phyloP scores from a whole-genome alignment of 305 asterid genomes.

The Fraxinus ornus region DNA sequence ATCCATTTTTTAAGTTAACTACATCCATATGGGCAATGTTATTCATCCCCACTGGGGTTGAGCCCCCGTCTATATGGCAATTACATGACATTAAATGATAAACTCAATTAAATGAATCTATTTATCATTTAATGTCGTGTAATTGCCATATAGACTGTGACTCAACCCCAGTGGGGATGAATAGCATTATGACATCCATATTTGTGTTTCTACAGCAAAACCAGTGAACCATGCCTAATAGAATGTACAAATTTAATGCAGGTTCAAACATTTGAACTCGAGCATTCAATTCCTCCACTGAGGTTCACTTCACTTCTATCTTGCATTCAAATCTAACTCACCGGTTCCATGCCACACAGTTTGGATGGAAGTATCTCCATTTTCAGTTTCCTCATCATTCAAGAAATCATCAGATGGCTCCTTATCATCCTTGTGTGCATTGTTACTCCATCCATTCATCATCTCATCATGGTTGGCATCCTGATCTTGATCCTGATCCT shows the following conservation, averaged over 20 bases:
- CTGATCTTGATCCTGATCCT: conserved; percentile 55
- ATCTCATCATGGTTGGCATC: conserved; percentile 56
- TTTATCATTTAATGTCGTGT: too few species aligned
- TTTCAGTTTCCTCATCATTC: conserved; percentile 90
- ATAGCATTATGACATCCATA: neutral
- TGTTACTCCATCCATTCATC: conserved; percentile 69
- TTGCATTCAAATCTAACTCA: conserved; percentile 75
- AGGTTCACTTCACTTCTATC: conserved; percentile 28
- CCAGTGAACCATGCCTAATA: neutral
- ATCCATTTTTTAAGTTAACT: neutral
- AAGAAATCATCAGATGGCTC: conserved; percentile 94
- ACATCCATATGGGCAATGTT: neutral
- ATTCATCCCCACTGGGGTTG: too few species aligned
- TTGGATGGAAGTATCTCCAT: conserved; percentile 67
- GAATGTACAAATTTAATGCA: neutral
- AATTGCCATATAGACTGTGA: too few species aligned
- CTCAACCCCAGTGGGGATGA: too few species aligned
- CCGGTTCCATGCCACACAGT: conserved; percentile 84
- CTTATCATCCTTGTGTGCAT: conserved; percentile 69
- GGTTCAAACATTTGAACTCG: neutral
- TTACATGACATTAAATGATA: too few species aligned
- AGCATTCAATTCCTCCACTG: neutral
- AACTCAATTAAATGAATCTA: too few species aligned
- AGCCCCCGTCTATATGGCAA: too few species aligned
- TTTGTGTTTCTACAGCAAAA: neutral